These are phyloP conservation scores for Acer campestre DNA, from an alignment of 345 rosid species.

Conservation along the genomic window DNA sequence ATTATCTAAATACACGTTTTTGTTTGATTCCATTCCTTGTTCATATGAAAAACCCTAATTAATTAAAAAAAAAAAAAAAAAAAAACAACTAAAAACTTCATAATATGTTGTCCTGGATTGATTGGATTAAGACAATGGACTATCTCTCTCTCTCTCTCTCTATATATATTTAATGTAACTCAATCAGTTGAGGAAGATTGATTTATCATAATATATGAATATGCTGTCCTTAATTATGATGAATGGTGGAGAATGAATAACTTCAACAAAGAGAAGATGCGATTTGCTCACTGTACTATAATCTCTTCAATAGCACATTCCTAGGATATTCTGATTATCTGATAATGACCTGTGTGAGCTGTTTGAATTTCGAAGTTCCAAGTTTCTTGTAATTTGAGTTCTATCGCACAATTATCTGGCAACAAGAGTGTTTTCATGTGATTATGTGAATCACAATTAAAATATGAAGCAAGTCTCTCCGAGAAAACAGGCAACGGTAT, in stretches of 20 bases:
- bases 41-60: neutral
- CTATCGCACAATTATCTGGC: neutral
- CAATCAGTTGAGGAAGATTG: neutral
- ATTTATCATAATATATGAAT: too few relatives aligned
- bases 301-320: neutral
- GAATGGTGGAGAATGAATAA: neutral
- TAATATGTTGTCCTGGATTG: too few relatives aligned
- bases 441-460: neutral
- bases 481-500: neutral
- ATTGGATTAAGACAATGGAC: too few relatives aligned
- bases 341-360: neutral
- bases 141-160: too few relatives aligned
- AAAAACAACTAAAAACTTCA: too few relatives aligned
- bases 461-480: neutral
- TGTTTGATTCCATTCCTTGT: neutral
- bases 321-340: constrained; percentile 5
- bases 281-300: neutral
- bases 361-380: neutral
- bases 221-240: too few relatives aligned
- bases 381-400: neutral
- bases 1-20: neutral
- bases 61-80: too few relatives aligned
- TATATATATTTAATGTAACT: too few relatives aligned
- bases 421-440: neutral
- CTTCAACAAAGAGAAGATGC: too few relatives aligned